These are phyloP conservation scores for Myxozyma mucilagina DNA, from an alignment of 805 yeast genomes.

Conservation along the genomic window DNA sequence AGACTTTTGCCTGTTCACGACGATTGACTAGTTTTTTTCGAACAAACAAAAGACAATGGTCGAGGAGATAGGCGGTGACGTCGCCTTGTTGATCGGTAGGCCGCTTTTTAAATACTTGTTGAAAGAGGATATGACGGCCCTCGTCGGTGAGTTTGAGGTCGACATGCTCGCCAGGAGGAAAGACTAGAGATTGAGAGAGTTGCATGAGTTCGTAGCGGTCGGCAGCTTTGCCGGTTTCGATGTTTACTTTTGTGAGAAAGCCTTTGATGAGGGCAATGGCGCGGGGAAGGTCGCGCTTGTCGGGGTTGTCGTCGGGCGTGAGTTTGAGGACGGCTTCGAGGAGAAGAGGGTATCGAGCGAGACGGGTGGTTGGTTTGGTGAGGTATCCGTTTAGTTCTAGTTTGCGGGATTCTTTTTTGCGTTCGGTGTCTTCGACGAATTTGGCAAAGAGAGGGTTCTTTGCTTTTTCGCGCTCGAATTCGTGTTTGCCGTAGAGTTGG, in stretches of 20 bases:
- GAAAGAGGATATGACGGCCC: conserved; percentile 74
- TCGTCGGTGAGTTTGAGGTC: conserved; percentile 84
- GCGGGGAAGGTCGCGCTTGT: conserved; percentile 63
- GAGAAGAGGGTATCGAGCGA: conserved; percentile 89
- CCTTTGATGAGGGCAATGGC: conserved; percentile 76
- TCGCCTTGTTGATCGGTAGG: conserved; percentile 65
- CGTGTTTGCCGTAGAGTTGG: conserved; percentile 91
- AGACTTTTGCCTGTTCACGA: conserved; percentile 87
- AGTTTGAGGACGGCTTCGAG: conserved; percentile 79
- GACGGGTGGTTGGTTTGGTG: conserved; percentile 93
- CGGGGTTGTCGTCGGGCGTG: conserved; percentile 75
- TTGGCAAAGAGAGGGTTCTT: conserved; percentile 89
- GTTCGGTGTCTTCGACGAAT: conserved; percentile 87
- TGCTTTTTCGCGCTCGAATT: conserved; percentile 89
- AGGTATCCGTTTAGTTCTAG: conserved; percentile 89
- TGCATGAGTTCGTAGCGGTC: conserved; percentile 88
- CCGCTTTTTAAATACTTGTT: conserved; percentile 72
- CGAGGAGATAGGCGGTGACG: conserved; percentile 83
- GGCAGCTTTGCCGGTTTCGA: conserved; percentile 89
- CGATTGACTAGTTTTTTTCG: conserved; percentile 84
- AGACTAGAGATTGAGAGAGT: conserved; percentile 78
- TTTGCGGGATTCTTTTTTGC: conserved; percentile 80
- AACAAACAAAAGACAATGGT: conserved; percentile 82
- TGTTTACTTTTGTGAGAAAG: conserved; percentile 73
- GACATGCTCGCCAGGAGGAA: conserved; percentile 78